Percentiles rank a stretch among this genome's conserved stretches.
Conservation (phyloP, 495 filamentous ascomycete species). For the Neurospora cerealis region DNA sequence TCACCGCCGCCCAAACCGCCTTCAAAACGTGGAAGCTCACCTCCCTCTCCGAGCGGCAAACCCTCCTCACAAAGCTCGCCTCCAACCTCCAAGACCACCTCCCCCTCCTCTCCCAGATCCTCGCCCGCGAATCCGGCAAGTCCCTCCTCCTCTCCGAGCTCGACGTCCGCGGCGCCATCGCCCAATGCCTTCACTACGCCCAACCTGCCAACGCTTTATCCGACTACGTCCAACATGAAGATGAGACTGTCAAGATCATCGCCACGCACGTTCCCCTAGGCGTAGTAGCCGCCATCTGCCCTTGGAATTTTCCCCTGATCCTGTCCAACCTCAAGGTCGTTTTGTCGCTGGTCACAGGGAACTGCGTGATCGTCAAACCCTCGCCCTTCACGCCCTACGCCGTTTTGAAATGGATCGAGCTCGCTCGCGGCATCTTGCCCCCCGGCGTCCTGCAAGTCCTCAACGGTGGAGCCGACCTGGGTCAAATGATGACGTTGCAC, state of each 20-base stretch:
- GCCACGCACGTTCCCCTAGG: conserved; percentile 44
- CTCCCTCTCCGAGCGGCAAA: conserved; percentile 40
- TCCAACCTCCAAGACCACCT: conserved; percentile 23
- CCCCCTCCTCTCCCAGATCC: conserved; percentile 25
- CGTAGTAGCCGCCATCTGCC: conserved; percentile 44
- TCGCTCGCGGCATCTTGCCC: conserved; percentile 50
- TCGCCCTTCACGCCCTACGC: conserved; percentile 61
- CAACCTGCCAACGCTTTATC: neutral
- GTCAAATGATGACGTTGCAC: conserved; percentile 47
- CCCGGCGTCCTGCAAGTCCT: conserved; percentile 59
- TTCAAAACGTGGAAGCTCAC: conserved; percentile 35
- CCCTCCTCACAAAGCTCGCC: conserved; percentile 44
- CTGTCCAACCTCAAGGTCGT: conserved; percentile 46
- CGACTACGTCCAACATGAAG: conserved; percentile 40
- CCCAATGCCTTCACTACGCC: conserved; percentile 10
- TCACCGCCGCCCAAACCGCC: conserved; percentile 33
- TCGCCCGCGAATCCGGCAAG: conserved; percentile 11
- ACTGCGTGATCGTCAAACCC: conserved; percentile 54
- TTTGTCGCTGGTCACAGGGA: conserved; percentile 47
- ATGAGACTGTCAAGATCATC: conserved; percentile 35
- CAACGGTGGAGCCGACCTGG: conserved; percentile 58
- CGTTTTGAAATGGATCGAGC: conserved; percentile 52
- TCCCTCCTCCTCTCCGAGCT: conserved; percentile 5
- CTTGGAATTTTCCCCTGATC: conserved; percentile 57
- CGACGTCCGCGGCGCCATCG: conserved; percentile 17